Base-by-base conservation (phyloP, 2,329 filamentous ascomycete species). In the Coniosporium tulheliwenetii region DNA sequence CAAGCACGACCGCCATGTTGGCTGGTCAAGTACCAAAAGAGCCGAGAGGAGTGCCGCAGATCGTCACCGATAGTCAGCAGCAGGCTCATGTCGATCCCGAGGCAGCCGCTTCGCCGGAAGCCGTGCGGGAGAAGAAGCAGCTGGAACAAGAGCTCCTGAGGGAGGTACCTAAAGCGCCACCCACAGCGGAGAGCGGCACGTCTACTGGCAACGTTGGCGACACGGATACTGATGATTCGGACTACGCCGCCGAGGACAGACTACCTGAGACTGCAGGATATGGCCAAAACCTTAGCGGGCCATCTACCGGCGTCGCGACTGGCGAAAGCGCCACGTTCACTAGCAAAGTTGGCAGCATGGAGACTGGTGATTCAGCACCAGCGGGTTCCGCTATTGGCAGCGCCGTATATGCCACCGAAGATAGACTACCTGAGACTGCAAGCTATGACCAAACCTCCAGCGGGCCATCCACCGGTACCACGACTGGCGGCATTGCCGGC, bases 21-120 rank as follows among this genome's bases (percentile, higher is more conserved):
- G 66, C 66, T 26, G 66, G 52, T 34, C 50, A 60, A 43, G 62
- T 66, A 10, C 65, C 66, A 33, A 55, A 60, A 43, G 61, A 68
- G 51, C 58, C 61, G n/a, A 54, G 55, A 26, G 56, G 50, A 44
- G 71, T 73, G 10, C 78, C 79, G 29, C 70, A 73, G 45, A 60
- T 80, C 34, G 81, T 86, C 40, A 78, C 73, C 53, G 74, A 85
- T 52, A 84, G 79, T 62, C 80, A 86, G 54, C 66, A 77, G 48
- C 71, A 77, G 55, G 79, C 80, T 14, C 61, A 73, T 40, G 65
- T 69, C 36, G 63, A 67, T 5, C 74, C 80, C n/a, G 81, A 85
- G 55, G 80, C 82, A 9, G 78, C 77, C 48, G 78, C 70, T 32
- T 67, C 76, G 43, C 62, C 74, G 29, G 66, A 71, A 35, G 79